A percentile compares a stretch with the other conserved stretches of the same genome.
Evolutionary conservation across 768 basidiomycete species (phyloP).

Genomic region (Tricholoma sp.): DNA sequence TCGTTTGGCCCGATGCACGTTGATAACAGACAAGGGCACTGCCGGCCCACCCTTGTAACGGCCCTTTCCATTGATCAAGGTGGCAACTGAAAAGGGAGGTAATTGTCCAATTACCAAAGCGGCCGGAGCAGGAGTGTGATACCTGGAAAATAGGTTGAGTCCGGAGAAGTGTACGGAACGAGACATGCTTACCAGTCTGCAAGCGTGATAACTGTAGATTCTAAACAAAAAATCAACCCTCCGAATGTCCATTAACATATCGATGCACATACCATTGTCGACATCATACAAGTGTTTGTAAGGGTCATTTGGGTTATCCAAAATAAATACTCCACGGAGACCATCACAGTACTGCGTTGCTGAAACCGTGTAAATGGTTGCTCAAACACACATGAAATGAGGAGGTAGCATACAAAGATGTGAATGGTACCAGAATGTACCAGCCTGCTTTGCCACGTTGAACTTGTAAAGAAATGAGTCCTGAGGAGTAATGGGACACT

Average conservation of each 20-base stretch:
- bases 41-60: constrained; percentile 20
- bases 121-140: not conserved
- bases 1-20: constrained; percentile 24
- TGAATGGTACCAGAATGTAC: constrained; percentile 21
- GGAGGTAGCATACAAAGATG: constrained; percentile 5
- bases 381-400: not conserved
- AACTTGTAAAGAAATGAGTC: constrained; percentile 29
- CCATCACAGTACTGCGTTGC: constrained; percentile 23
- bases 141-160: not conserved
- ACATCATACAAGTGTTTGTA: not conserved
- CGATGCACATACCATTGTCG: not conserved
- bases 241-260: not conserved
- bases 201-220: not conserved
- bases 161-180: not conserved
- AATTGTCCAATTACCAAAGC: not conserved
- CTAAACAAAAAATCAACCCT: not conserved
- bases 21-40: constrained; percentile 25
- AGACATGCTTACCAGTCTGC: not conserved
- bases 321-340: constrained; percentile 41
- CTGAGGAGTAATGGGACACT: constrained; percentile 31
- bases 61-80: constrained; percentile 33
- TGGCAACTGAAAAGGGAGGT: constrained; percentile 8
- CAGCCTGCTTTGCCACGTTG: constrained; percentile 26
- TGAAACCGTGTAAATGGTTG: constrained; percentile 18
- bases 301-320: constrained; percentile 29